Evolutionary conservation across 768 basidiomycete genomes (phyloP).

Genomic region (Termitomyces sp.): DNA sequence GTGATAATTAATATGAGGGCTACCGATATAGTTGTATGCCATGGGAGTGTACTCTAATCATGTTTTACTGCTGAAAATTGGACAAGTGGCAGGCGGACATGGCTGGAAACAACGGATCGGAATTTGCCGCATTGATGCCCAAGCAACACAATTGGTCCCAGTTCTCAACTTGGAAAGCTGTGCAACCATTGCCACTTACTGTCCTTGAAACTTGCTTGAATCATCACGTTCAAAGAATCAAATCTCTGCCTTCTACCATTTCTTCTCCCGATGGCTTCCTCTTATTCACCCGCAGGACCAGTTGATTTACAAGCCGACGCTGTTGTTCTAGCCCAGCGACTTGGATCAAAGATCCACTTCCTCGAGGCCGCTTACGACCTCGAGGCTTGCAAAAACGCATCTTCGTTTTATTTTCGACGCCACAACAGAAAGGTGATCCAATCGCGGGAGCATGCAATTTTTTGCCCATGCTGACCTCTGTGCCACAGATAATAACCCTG

Average conservation of each 20-base stretch:
- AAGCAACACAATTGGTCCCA: constrained; percentile 15
- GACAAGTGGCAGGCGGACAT: constrained; percentile 2
- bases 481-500: constrained; percentile 44
- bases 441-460: constrained; percentile 2
- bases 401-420: constrained; percentile 24
- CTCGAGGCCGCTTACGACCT: constrained; percentile 30
- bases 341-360: constrained; percentile 30
- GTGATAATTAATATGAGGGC: not conserved
- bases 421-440: constrained; percentile 33
- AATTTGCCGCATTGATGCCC: constrained; percentile 28
- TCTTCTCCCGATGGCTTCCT: constrained; percentile 12
- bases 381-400: constrained; percentile 22
- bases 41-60: constrained; percentile 4
- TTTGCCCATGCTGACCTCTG: constrained; percentile 7
- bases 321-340: constrained; percentile 26
- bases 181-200: constrained; percentile 9
- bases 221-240: constrained; percentile 16
- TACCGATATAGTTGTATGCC: not conserved
- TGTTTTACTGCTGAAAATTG: not conserved
- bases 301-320: constrained; percentile 26
- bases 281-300: constrained; percentile 5
- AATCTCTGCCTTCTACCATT: constrained; percentile 2
- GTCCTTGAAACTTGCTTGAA: constrained; percentile 11
- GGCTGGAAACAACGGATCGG: constrained; percentile 31
- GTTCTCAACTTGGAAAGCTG: constrained; percentile 18